Conservation (phyloP, 768 basidiomycete species). For the Chiua virens region DNA sequence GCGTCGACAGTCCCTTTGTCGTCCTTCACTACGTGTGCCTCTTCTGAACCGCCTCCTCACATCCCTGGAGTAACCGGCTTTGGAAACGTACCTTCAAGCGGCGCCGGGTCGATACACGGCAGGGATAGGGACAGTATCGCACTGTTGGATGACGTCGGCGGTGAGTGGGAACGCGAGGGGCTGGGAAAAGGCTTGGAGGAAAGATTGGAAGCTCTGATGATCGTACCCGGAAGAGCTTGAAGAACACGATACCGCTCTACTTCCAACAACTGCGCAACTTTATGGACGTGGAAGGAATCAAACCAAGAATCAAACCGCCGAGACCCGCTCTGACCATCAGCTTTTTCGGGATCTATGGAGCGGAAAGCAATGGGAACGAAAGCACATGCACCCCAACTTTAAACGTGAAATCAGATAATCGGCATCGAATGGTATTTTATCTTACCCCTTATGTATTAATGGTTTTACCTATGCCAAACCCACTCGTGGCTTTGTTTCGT, state of each 20-base stretch:
- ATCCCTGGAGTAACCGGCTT: slow-evolving; percentile 59
- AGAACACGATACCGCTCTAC: background rate
- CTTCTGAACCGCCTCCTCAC: slow-evolving; percentile 69
- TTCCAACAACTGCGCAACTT: background rate
- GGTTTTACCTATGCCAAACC: slow-evolving; percentile 20
- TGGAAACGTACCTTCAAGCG: slow-evolving; percentile 30
- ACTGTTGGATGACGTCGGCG: slow-evolving; percentile 64
- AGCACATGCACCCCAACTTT: slow-evolving; percentile 8
- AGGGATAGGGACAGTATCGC: slow-evolving; percentile 42
- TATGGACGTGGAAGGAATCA: slow-evolving; percentile 1
- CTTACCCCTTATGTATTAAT: slow-evolving; percentile 28
- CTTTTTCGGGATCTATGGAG: slow-evolving; percentile 2
- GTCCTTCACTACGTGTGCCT: slow-evolving; percentile 64
- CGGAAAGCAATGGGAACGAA: slow-evolving; percentile 1
- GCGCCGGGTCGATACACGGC: slow-evolving; percentile 25
- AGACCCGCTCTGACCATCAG: background rate
- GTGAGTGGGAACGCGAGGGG: slow-evolving; percentile 88
- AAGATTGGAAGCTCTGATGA: slow-evolving; percentile 63
- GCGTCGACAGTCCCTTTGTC: slow-evolving; percentile 69
- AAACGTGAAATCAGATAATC: slow-evolving; percentile 18
- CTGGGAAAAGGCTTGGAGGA: slow-evolving; percentile 82
- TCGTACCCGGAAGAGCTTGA: slow-evolving; percentile 27
- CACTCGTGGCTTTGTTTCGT: background rate
- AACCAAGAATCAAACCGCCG: background rate
- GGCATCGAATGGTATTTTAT: slow-evolving; percentile 20